Conservation (phyloP, 352 stramenopile genomes). For the Pythium pyrilobum region DNA sequence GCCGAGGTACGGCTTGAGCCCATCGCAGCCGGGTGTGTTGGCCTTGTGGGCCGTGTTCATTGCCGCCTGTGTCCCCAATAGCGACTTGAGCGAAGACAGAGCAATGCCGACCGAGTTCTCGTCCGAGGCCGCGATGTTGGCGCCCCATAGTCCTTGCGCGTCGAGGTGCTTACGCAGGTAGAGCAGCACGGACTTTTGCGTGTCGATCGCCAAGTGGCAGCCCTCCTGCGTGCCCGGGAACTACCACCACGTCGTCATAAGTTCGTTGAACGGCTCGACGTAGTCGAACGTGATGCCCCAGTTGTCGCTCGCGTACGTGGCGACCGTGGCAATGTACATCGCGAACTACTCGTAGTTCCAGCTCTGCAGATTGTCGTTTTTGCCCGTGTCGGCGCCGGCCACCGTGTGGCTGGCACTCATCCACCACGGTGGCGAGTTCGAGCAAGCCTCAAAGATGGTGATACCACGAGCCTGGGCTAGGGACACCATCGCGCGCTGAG, state of each 20-base stretch:
- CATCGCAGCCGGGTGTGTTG: slow-evolving; percentile 55
- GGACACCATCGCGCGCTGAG: slow-evolving; percentile 40
- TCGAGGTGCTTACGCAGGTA: slow-evolving; percentile 35
- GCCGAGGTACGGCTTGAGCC: slow-evolving; percentile 35
- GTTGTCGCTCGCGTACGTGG: slow-evolving; percentile 33
- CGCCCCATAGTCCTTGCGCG: slow-evolving; percentile 19
- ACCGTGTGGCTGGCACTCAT: slow-evolving; percentile 53
- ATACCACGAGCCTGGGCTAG: slow-evolving; percentile 31
- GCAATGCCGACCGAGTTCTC: slow-evolving; percentile 43
- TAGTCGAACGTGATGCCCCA: slow-evolving; percentile 50
- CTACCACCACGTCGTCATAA: slow-evolving; percentile 41
- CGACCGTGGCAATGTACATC: slow-evolving; percentile 37
- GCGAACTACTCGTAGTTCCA: slow-evolving; percentile 48
- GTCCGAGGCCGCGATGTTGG: slow-evolving; percentile 38
- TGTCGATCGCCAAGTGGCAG: slow-evolving; percentile 40
- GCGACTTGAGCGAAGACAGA: slow-evolving; percentile 25
- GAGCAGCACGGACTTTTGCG: slow-evolving; percentile 36
- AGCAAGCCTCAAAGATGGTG: slow-evolving; percentile 46
- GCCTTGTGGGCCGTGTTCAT: slow-evolving; percentile 37
- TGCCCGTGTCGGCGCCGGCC: slow-evolving; percentile 31
- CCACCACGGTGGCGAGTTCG: slow-evolving; percentile 61
- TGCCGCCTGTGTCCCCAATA: slow-evolving; percentile 20
- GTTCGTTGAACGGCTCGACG: slow-evolving; percentile 57
- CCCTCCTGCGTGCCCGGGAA: slow-evolving; percentile 45
- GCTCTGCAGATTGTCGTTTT: slow-evolving; percentile 40